Evolutionary conservation across 768 basidiomycete genomes (phyloP).

Genomic region (Russula earlei): DNA sequence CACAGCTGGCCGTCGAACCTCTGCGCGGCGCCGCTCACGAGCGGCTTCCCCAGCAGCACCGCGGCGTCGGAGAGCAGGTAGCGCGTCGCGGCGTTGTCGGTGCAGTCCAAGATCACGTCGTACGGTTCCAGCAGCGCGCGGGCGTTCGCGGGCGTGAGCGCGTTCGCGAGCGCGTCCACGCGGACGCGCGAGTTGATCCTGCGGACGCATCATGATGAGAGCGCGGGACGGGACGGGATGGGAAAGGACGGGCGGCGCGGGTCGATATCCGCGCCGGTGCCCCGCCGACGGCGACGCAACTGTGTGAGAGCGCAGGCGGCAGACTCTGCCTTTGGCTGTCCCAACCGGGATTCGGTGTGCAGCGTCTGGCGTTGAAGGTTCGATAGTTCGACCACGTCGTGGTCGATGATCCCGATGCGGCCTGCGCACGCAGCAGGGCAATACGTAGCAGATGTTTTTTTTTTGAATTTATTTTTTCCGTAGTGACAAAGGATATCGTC

Average conservation of each 20-base stretch:
- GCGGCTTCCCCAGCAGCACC: constrained; percentile 63
- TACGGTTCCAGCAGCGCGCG: constrained; percentile 49
- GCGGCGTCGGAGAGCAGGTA: constrained; percentile 88
- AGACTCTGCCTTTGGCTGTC: constrained; percentile 72
- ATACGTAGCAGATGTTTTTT: no score
- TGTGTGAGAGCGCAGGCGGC: constrained; percentile 59
- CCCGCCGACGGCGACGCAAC: constrained; percentile 32
- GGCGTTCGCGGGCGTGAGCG: constrained; percentile 57
- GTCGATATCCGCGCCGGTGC: no score
- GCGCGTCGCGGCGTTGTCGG: constrained; percentile 85
- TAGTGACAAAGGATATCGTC: no score
- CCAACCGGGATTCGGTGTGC: constrained; percentile 63
- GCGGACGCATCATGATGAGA: neutral
- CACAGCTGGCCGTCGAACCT: constrained; percentile 75
- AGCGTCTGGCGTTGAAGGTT: constrained; percentile 94
- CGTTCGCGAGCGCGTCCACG: constrained; percentile 44
- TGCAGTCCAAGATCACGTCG: constrained; percentile 84
- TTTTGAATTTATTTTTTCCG: no score
- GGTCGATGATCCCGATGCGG: constrained; percentile 76
- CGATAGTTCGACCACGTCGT: constrained; percentile 78
- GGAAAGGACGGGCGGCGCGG: no score
- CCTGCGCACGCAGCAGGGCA: constrained; percentile 36
- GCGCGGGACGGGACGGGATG: neutral
- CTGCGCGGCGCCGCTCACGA: constrained; percentile 91
- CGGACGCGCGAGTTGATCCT: constrained; percentile 71